phyloP scores from a whole-genome alignment of 2,329 filamentous ascomycete species.

The Phoma sp. region DNA sequence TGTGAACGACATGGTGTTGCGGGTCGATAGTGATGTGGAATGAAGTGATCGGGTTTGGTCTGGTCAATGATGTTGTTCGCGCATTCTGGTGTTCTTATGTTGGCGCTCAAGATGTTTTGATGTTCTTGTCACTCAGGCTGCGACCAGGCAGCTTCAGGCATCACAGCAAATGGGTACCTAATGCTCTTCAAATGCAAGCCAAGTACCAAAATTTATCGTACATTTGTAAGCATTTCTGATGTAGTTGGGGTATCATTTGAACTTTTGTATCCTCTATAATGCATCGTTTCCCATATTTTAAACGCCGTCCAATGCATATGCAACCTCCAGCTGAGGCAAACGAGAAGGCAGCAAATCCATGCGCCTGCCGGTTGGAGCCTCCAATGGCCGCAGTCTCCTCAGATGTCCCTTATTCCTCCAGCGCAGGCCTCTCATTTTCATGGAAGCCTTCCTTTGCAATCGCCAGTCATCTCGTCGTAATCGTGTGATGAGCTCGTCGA shows the following conservation, averaged over 20 bases:
- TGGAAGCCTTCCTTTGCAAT: not conserved
- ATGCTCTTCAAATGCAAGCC: conserved; percentile 26
- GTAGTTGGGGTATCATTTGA: conserved; percentile 43
- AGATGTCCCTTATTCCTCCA: not conserved
- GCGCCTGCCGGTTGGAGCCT: not conserved
- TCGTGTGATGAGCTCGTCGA: not conserved
- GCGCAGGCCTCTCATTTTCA: not conserved
- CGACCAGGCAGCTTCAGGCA: conserved; percentile 47
- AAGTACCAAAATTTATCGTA: conserved; percentile 1
- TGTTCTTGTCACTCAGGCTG: conserved; percentile 37
- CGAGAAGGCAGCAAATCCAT: conserved; percentile 4
- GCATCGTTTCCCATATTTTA: conserved; percentile 27
- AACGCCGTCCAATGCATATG: conserved; percentile 45
- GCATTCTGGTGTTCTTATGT: conserved; percentile 35
- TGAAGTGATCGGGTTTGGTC: conserved; percentile 11
- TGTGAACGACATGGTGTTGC: conserved; percentile 62
- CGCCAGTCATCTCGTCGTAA: not conserved
- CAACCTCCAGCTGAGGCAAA: conserved; percentile 11
- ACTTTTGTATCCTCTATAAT: conserved; percentile 36
- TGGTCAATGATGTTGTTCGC: conserved; percentile 12
- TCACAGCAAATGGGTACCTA: conserved; percentile 23
- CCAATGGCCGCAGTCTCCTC: not conserved
- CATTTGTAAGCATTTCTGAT: conserved; percentile 23
- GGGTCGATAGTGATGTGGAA: not conserved
- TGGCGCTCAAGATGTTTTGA: conserved; percentile 23